Evolutionary conservation across 169 alveolate species (phyloP).

Genomic region (Sarcocystis neurona): DNA sequence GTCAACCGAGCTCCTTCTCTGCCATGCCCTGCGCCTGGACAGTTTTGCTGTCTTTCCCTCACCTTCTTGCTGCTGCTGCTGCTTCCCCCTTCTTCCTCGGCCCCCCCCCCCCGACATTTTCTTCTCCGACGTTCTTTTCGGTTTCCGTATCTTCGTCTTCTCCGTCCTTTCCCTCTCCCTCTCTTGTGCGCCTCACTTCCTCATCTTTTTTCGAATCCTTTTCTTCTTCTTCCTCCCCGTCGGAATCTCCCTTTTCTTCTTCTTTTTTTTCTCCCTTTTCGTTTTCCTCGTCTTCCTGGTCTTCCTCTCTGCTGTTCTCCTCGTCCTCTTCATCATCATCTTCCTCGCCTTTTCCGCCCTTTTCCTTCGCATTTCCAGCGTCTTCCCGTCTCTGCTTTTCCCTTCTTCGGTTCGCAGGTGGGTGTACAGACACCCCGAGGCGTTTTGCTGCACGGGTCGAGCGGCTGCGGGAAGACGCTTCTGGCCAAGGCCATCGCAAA

Average conservation of each 20-base stretch:
- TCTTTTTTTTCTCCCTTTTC: not conserved
- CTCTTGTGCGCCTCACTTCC: not conserved
- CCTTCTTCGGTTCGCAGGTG: too few relatives aligned
- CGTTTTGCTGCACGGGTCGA: conserved; percentile 65
- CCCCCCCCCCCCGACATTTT: too few relatives aligned
- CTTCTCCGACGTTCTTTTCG: too few relatives aligned
- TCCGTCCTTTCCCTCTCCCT: too few relatives aligned
- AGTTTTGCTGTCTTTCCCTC: too few relatives aligned
- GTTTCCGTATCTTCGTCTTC: too few relatives aligned
- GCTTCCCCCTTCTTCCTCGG: too few relatives aligned
- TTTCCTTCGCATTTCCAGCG: not conserved
- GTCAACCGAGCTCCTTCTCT: too few relatives aligned
- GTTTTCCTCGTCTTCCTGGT: not conserved
- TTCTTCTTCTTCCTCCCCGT: not conserved
- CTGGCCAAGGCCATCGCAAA: conserved; percentile 99
- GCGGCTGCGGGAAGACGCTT: conserved; percentile 95
- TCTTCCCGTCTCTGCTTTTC: not conserved
- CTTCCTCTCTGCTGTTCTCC: not conserved
- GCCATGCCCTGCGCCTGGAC: too few relatives aligned
- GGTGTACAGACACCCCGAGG: conserved; percentile 63
- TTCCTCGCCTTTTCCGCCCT: not conserved
- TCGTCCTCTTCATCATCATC: not conserved
- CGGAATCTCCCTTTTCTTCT: not conserved
- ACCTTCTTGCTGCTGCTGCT: too few relatives aligned
- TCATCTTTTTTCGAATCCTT: not conserved